Conservation (phyloP, 148 eudicot genomes). For the Linanthus parryae region DNA sequence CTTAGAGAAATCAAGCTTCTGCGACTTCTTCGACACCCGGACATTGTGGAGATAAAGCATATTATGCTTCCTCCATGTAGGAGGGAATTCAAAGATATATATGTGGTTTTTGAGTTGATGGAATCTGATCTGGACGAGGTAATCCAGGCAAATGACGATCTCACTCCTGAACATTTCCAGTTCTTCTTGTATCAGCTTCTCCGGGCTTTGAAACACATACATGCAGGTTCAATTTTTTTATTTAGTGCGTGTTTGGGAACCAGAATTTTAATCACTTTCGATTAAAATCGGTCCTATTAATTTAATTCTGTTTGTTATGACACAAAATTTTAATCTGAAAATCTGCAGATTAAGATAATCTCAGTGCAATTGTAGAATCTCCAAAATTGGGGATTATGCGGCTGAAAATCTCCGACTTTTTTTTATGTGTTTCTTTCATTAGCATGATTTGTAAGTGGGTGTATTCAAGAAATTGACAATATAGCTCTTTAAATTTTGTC, state of each 20-base stretch:
- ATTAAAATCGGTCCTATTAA: too few relatives aligned
- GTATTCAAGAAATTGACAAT: too few relatives aligned
- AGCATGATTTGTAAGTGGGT: too few relatives aligned
- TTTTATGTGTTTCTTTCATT: too few relatives aligned
- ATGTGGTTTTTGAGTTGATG: conserved; percentile 65
- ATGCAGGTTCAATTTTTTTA: conserved; percentile 32
- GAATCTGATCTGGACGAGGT: conserved; percentile 64
- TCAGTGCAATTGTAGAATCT: too few relatives aligned
- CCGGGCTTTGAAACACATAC: conserved; percentile 61
- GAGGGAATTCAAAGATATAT: conserved; percentile 69
- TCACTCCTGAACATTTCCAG: conserved; percentile 57
- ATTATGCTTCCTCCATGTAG: conserved; percentile 63
- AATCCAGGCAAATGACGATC: conserved; percentile 57
- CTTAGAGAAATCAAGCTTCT: conserved; percentile 68
- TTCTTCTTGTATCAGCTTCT: conserved; percentile 65
- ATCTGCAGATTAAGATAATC: too few relatives aligned
- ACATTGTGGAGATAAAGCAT: conserved; percentile 64
- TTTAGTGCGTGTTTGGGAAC: too few relatives aligned
- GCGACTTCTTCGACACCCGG: conserved; percentile 53
- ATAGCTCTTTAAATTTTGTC: neutral
- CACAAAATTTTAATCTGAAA: too few relatives aligned
- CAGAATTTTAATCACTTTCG: too few relatives aligned
- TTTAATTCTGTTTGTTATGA: too few relatives aligned
- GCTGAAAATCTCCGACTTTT: too few relatives aligned
- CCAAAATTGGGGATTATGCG: too few relatives aligned